Evolutionary conservation across 495 filamentous ascomycete genomes (phyloP), one percentile per base, ranked within the genome.

Genomic region (Tuber indicum): DNA sequence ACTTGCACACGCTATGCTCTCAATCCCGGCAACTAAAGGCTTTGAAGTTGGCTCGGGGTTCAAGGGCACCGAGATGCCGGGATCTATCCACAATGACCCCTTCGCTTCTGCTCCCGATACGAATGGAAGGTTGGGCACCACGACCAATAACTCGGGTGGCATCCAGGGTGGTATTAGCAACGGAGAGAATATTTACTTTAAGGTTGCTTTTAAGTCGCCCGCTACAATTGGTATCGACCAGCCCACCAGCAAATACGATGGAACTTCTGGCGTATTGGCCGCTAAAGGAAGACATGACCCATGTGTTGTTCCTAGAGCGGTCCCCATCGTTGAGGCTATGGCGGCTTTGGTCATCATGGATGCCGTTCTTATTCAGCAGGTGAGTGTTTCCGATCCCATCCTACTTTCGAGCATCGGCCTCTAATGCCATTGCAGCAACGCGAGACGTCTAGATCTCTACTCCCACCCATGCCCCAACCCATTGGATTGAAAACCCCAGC

Each of bases 281-380:
- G 96, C 96, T 62, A 99, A 98, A 88, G 96, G 96, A 12, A 88
- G 96, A 72, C 96, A 99, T 84, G 96, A 99, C 83, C 96, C 96
- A 26, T 97, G 94, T 83, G 96, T 98, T 12, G 93, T 97, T 1
- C 96, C 96, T 23, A 88, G 96, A 70, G 96, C 96, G 19, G 91
- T 99, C 49, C 95, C 95, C 43, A 98, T 99, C 74, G 94, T 99
- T 9, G 96, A 99, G 86, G 90, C 94, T 52, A 99, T 99, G 96
- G 92, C 95, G 14, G 90, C 94, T 19, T 85, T 98, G 75, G 92
- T 95, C 16, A 85, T 99, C 44, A 95, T 97, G 87, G 96, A 99
- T 86, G 91, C 93, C n/a, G 85, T 97, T 75, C 86, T 97, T 86
- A 91, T 92, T 72, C 95, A 99, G 87, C 91, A 92, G 84, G 90